Evolutionary conservation across 1,284 basidiomycete genomes (phyloP).

Genomic region (Peniophora sp.): DNA sequence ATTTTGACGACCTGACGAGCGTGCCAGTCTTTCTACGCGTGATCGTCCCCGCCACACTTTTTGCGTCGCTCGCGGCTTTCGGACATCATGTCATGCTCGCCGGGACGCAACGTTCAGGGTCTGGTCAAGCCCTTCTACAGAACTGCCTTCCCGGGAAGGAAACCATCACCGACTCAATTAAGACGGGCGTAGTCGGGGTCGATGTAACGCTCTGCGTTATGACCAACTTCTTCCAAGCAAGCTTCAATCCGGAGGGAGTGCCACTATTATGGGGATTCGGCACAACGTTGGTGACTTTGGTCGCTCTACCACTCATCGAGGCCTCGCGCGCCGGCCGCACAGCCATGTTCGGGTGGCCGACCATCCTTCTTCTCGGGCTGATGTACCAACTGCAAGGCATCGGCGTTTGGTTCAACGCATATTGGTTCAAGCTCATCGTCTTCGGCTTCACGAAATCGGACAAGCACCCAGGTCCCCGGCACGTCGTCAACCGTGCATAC

Average conservation of each 20-base stretch:
- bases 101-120: too few relatives aligned
- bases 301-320: conserved; percentile 20
- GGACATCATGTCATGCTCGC: too few relatives aligned
- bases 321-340: conserved; percentile 21
- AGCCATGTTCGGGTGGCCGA: conserved; percentile 4
- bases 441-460: conserved; percentile 17
- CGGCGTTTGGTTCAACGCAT: conserved; percentile 31
- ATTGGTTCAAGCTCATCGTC: conserved; percentile 31
- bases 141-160: too few relatives aligned
- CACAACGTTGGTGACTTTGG: conserved; percentile 15
- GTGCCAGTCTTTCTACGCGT: too few relatives aligned
- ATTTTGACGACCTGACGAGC: too few relatives aligned
- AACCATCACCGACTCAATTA: too few relatives aligned
- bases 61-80: too few relatives aligned
- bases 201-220: conserved; percentile 30
- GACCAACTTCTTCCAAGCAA: conserved; percentile 30
- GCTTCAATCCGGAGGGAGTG: conserved; percentile 17
- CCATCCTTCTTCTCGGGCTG: conserved; percentile 1
- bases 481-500: conserved; percentile 25
- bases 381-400: conserved; percentile 8
- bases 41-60: too few relatives aligned
- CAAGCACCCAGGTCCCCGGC: neutral
- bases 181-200: conserved; percentile 17
- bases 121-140: too few relatives aligned
- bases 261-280: conserved; percentile 23